phyloP scores from a whole-genome alignment of 2,329 filamentous ascomycete genomes.

The Aspergillus tubingensis region DNA sequence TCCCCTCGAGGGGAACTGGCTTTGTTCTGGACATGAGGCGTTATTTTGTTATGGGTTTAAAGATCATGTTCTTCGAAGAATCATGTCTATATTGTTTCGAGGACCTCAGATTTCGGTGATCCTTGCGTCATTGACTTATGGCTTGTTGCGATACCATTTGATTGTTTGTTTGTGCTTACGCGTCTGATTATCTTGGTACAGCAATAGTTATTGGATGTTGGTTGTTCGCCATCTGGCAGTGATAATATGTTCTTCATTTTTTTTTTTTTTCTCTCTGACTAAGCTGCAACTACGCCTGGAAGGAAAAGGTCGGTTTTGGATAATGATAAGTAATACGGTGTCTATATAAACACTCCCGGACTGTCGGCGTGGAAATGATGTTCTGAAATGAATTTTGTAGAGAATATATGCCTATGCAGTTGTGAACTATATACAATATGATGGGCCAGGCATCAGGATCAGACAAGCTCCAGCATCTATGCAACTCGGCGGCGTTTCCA shows the following conservation, averaged over 20 bases:
- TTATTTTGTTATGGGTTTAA: slow-evolving; percentile 9
- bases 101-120: slow-evolving; percentile 13
- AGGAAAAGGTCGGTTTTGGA: slow-evolving; percentile 13
- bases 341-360: slow-evolving; percentile 2
- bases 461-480: slow-evolving; percentile 17
- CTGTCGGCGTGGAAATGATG: background rate
- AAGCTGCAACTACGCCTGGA: slow-evolving; percentile 6
- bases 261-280: slow-evolving; percentile 5
- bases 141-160: slow-evolving; percentile 24
- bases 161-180: slow-evolving; percentile 18
- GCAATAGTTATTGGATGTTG: slow-evolving; percentile 18
- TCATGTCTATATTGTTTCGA: slow-evolving; percentile 15
- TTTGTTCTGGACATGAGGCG: slow-evolving; percentile 13
- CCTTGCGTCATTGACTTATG: slow-evolving; percentile 11
- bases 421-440: slow-evolving; percentile 2
- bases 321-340: slow-evolving; percentile 20
- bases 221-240: slow-evolving; percentile 2
- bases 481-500: slow-evolving; percentile 32
- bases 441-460: background rate
- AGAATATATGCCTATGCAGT: background rate
- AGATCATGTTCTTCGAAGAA: slow-evolving; percentile 13
- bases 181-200: background rate
- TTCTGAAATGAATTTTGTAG: background rate
- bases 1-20: slow-evolving; percentile 5
- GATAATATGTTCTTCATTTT: slow-evolving; percentile 3